Base-by-base conservation (phyloP, 2,329 filamentous ascomycete species). In the Claviceps maximensis region DNA sequence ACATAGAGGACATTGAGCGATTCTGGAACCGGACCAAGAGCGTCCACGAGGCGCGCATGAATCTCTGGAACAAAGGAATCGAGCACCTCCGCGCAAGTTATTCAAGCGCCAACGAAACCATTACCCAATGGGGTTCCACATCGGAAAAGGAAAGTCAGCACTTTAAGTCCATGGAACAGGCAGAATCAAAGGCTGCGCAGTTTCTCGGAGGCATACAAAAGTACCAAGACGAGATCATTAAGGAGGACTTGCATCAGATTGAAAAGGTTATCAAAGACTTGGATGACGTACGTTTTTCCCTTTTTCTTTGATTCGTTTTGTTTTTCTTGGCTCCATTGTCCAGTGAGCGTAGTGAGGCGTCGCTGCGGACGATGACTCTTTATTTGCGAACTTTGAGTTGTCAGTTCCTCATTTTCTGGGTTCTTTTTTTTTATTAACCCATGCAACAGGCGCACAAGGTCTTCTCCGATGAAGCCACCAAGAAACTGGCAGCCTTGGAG, bases 1-100 rank as follows among this genome's bases (percentile, higher is more conserved):
- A 49, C 12, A 10, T 38, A 6, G 45, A 38, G 4, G 53, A 54
- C 1, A n/a, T 48, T 6, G 21, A 47, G 6, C 36, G 41, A 8
- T 52, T 49, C 53, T 54, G 53, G 53, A 41, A 49, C 10, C 38
- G 40, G 8, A 48, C 45, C 38, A 52, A 47, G 53, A 46, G 25
- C 33, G 15, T 49, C 17, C 9, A 50, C n/a, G n/a, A 47, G 1
- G 52, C 48, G 17, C 52, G 48, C n/a, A 15, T 21, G 4, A 42
- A 19, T 1, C 52, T 42, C 13, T 53, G 52, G 52, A 13, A 10
- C 31, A 53, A 53, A 15, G 47, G 29, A 15, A 50, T 17, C 33
- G 25, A 36, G 17, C 41, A 50, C n/a, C 47, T 53, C 9, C 5
- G 25, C 13, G 21, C 29, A n/a, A 38, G 8, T 10, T 27, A 47